Base-by-base conservation (phyloP, 2,329 filamentous ascomycete species). In the Cordyceps javanica region DNA sequence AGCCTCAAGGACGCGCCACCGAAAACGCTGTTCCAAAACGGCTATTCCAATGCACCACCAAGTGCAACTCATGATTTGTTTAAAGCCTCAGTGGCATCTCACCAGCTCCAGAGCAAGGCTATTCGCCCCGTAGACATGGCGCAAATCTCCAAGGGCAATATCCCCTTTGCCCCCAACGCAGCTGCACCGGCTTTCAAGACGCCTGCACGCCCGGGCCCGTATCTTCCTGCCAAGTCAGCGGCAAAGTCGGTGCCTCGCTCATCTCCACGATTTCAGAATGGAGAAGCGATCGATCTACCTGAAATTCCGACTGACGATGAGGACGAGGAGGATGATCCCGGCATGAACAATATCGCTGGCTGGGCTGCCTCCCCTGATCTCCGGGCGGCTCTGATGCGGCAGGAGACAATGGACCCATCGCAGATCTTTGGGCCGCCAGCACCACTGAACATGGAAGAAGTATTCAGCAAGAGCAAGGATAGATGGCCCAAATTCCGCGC, bases 241-340 rank as follows among this genome's bases (percentile, higher is more conserved):
- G 77, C 77, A 59, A 89, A 88, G 65, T 79, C 81, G n/a, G 77
- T 73, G 2, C 73, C 81, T 19, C 81, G 84, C 62, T 87, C 89
- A 30, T 96, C 91, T 1, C 91, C 91, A 1, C 85, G 90, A 54
- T 96, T 95, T 73, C 89, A 88, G 60, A 93, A 91, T 64, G 91
- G 92, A 60, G 94, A 99, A 59, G 83, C 82, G 53, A 97, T 99
- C 66, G 88, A 94, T 63, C 83, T 99, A 3, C 93, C 94, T 0
- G 94, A 99, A 64, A 97, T 99, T 64, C 86, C 91, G 62, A 97
- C 94, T 1, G 95, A 99, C 69, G 91, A 91, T 30, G 92, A 96
- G 66, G 90, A 96, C 59, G 89, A 93, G 50, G 89, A 93, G 6
- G 83, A 88, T 14, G 72, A 80, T 49, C 85, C 90, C 74, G 67